Evolutionary conservation across 495 filamentous ascomycete species (phyloP).

Genomic region (Penicillium lagena): DNA sequence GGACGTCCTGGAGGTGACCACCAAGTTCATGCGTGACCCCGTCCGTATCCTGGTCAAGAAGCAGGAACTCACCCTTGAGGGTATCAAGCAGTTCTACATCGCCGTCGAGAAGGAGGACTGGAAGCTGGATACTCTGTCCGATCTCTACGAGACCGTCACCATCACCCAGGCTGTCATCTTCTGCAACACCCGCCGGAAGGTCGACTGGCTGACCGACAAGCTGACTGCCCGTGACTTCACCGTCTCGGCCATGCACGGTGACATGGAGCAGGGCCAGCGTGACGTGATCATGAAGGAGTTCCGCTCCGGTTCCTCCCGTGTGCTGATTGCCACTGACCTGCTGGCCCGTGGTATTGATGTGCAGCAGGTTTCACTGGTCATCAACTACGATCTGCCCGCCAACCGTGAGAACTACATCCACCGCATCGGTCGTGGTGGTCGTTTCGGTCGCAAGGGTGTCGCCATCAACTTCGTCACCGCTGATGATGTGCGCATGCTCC

Average conservation of each 20-base stretch:
- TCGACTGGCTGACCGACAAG: slow-evolving; percentile 99
- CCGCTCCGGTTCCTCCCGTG: slow-evolving; percentile 93
- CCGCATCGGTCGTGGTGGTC: slow-evolving; percentile 95
- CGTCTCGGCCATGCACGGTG: slow-evolving; percentile 98
- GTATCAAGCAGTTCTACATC: slow-evolving; percentile 99
- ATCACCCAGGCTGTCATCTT: slow-evolving; percentile 99
- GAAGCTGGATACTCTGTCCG: slow-evolving; percentile 98
- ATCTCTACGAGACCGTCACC: slow-evolving; percentile 97
- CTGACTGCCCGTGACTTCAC: slow-evolving; percentile 97
- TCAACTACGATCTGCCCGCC: slow-evolving; percentile 98
- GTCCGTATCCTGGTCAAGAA: slow-evolving; percentile 99
- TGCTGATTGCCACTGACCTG: slow-evolving; percentile 95
- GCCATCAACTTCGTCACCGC: slow-evolving; percentile 99
- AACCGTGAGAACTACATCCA: slow-evolving; percentile 99
- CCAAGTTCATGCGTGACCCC: slow-evolving; percentile 99
- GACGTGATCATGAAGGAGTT: slow-evolving; percentile 99
- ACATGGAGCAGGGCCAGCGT: slow-evolving; percentile 96
- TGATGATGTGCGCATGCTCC: slow-evolving; percentile 98
- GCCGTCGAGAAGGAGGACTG: slow-evolving; percentile 99
- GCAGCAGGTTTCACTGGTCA: slow-evolving; percentile 97
- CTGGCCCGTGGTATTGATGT: slow-evolving; percentile 99
- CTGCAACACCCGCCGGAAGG: slow-evolving; percentile 99
- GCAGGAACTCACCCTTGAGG: slow-evolving; percentile 96
- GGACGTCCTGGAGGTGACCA: slow-evolving; percentile 98
- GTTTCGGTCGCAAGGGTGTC: slow-evolving; percentile 99